phyloP scores from a whole-genome alignment of 192 early-diverging fungal genomes.

The Coemansia interrupta region DNA sequence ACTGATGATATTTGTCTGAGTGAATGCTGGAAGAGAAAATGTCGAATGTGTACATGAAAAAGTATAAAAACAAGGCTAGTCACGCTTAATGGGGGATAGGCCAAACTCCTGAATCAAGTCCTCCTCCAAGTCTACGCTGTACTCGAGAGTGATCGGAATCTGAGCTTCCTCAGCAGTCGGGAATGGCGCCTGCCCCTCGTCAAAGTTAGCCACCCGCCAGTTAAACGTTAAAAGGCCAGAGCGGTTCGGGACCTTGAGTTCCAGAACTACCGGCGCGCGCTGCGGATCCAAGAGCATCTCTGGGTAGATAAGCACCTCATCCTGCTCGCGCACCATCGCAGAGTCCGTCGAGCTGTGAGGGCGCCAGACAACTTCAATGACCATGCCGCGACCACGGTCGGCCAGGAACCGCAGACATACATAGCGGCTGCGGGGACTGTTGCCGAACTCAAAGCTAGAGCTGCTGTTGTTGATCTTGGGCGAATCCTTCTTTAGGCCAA shows the following conservation, averaged over 20 bases:
- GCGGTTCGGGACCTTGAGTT: constrained; percentile 44
- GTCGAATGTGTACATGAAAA: neutral
- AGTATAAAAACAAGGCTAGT: constrained; percentile 3
- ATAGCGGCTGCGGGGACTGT: constrained; percentile 6
- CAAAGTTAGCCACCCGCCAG: constrained; percentile 50
- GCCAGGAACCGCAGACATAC: constrained; percentile 38
- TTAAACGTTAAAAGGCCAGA: constrained; percentile 36
- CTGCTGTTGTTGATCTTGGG: constrained; percentile 1
- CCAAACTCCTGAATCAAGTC: constrained; percentile 29
- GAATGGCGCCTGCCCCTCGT: constrained; percentile 53
- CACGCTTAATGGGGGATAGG: constrained; percentile 30
- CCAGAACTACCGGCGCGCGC: constrained; percentile 44
- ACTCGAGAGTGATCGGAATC: constrained; percentile 44
- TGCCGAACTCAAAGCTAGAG: constrained; percentile 2
- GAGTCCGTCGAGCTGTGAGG: constrained; percentile 14
- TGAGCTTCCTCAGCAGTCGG: constrained; percentile 40
- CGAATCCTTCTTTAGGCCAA: constrained; percentile 36
- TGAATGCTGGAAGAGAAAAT: neutral
- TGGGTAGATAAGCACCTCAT: constrained; percentile 40
- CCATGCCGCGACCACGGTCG: constrained; percentile 47
- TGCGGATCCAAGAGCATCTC: constrained; percentile 45
- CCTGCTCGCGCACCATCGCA: constrained; percentile 11
- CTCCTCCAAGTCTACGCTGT: constrained; percentile 46
- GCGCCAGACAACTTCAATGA: constrained; percentile 43
- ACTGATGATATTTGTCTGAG: neutral